phyloP scores from a whole-genome alignment of 768 basidiomycete genomes.

The Tricholoma bakamatsutake region DNA sequence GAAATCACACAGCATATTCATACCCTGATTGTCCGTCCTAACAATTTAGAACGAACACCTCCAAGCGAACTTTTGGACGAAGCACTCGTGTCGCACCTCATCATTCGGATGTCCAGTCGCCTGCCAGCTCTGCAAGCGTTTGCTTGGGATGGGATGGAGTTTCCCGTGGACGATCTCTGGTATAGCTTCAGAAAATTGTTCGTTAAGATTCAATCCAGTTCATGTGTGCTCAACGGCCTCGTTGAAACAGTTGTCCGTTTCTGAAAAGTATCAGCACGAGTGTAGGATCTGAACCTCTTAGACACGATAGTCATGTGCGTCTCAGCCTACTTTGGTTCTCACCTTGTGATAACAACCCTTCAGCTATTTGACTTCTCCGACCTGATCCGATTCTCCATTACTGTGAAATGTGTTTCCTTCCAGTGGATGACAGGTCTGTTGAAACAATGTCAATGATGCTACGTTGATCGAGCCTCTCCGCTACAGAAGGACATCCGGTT shows the following conservation, averaged over 20 bases:
- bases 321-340: neutral
- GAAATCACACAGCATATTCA: conserved; percentile 24
- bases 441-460: neutral
- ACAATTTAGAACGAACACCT: conserved; percentile 28
- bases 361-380: conserved; percentile 32
- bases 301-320: conserved; percentile 28
- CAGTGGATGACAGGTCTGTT: conserved; percentile 28
- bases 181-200: conserved; percentile 24
- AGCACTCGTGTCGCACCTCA: conserved; percentile 20
- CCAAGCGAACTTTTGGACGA: conserved; percentile 29
- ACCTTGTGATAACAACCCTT: conserved; percentile 3
- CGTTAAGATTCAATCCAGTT: neutral
- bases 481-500: conserved; percentile 26
- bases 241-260: conserved; percentile 24
- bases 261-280: conserved; percentile 29
- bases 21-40: conserved; percentile 25
- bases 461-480: neutral
- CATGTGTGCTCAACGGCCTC: conserved; percentile 7
- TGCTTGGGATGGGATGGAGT: conserved; percentile 33
- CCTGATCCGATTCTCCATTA: conserved; percentile 26
- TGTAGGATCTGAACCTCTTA: conserved; percentile 27
- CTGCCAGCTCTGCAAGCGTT: conserved; percentile 25
- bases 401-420: conserved; percentile 29
- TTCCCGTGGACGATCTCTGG: conserved; percentile 30
- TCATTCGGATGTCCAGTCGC: conserved; percentile 20